Conservation (phyloP, 1,139 yeast genomes). For the Lodderomyces oxycetoniae region DNA sequence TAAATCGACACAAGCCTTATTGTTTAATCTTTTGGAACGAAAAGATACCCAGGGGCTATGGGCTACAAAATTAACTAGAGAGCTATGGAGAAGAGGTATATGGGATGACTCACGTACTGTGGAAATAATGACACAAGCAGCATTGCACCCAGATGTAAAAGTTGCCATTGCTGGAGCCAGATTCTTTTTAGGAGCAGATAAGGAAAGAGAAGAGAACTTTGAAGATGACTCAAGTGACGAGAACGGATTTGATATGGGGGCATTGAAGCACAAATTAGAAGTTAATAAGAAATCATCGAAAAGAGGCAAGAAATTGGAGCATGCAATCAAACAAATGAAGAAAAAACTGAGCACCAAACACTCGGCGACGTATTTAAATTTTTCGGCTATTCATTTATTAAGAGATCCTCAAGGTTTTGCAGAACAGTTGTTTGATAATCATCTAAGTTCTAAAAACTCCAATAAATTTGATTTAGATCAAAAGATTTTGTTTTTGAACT, state of each 20-base stretch:
- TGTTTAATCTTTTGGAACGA: slow-evolving; percentile 78
- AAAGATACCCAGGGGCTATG: slow-evolving; percentile 82
- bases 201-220: slow-evolving; percentile 82
- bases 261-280: slow-evolving; percentile 73
- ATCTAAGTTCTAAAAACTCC: slow-evolving; percentile 63
- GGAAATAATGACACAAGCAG: slow-evolving; percentile 95
- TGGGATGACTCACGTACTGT: slow-evolving; percentile 98
- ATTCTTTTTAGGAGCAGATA: slow-evolving; percentile 92
- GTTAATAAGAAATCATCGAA: slow-evolving; percentile 80
- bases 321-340: slow-evolving; percentile 64
- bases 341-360: slow-evolving; percentile 50
- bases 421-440: slow-evolving; percentile 68
- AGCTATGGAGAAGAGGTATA: slow-evolving; percentile 93
- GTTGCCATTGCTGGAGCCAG: slow-evolving; percentile 86
- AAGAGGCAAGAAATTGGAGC: slow-evolving; percentile 72
- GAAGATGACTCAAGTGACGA: slow-evolving; percentile 65
- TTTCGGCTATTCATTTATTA: slow-evolving; percentile 86
- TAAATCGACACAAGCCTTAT: slow-evolving; percentile 82
- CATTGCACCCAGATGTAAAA: slow-evolving; percentile 80
- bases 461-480: slow-evolving; percentile 78
- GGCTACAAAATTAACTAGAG: slow-evolving; percentile 95
- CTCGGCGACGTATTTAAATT: slow-evolving; percentile 76
- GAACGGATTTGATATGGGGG: slow-evolving; percentile 61
- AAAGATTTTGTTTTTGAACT: slow-evolving; percentile 79
- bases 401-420: slow-evolving; percentile 99